These are phyloP conservation scores for Phytophthora melonis DNA, from an alignment of 352 stramenopile genomes.

Conservation along the genomic window DNA sequence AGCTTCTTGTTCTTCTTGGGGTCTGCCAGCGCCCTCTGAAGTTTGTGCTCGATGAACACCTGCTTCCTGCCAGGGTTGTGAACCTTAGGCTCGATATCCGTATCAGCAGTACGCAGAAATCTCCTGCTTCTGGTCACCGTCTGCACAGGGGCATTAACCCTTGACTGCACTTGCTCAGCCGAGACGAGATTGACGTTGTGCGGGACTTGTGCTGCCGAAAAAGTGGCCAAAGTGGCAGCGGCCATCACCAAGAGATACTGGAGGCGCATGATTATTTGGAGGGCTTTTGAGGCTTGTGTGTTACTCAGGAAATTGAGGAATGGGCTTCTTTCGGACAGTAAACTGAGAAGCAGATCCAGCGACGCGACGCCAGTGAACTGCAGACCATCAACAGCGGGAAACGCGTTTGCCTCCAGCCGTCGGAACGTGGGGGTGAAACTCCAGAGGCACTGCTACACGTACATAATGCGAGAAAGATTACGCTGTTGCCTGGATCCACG, in stretches of 20 bases:
- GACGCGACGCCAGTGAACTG: neutral
- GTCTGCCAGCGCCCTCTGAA: conserved; percentile 17
- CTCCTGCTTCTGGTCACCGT: conserved; percentile 4
- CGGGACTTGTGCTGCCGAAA: neutral
- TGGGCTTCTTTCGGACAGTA: neutral
- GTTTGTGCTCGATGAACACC: conserved; percentile 17
- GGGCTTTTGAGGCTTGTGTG: neutral
- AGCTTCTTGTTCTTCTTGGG: conserved; percentile 23
- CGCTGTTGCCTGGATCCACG: neutral
- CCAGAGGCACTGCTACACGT: neutral
- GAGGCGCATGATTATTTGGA: conserved; percentile 14
- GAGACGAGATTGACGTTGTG: neutral
- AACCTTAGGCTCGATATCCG: neutral
- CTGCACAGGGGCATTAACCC: neutral
- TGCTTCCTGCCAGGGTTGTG: conserved; percentile 1
- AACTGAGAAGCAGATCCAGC: neutral
- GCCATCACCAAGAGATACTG: conserved; percentile 14
- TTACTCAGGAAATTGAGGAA: conserved; percentile 9
- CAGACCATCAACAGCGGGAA: conserved; percentile 8
- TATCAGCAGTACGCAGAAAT: conserved; percentile 16
- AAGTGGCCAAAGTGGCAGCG: conserved; percentile 1
- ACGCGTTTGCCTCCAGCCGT: neutral
- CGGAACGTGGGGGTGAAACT: conserved; percentile 9
- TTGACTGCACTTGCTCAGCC: neutral
- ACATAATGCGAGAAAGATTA: neutral